Conservation (phyloP, 352 stramenopile genomes). For the Pythium utonaiense region DNA sequence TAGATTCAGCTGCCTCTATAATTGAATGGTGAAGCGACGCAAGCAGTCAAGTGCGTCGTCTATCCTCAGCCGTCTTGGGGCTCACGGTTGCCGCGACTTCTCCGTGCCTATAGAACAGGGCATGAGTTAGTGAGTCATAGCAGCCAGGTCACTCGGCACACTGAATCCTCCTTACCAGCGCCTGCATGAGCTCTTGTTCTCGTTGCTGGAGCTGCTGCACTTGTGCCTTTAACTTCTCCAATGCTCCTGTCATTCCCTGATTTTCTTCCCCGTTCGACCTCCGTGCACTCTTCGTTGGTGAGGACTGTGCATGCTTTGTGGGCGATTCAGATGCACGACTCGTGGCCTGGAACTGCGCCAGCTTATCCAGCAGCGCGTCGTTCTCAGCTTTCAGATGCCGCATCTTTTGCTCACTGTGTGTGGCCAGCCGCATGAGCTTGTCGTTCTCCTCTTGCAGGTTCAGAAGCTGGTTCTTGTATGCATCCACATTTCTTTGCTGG, state of each 20-base stretch:
- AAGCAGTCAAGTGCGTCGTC: too few relatives aligned
- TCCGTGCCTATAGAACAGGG: conserved; percentile 31
- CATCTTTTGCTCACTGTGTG: conserved; percentile 26
- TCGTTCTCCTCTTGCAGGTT: conserved; percentile 69
- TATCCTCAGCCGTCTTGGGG: background rate
- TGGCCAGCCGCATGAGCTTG: conserved; percentile 33
- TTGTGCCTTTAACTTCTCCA: conserved; percentile 46
- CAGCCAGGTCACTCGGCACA: background rate
- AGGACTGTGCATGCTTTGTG: conserved; percentile 21
- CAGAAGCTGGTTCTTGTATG: conserved; percentile 49
- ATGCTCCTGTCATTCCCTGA: background rate
- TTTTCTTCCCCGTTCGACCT: background rate
- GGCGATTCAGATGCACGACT: conserved; percentile 5
- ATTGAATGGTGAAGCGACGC: background rate
- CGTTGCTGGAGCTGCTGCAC: conserved; percentile 67
- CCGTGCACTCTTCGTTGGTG: conserved; percentile 10
- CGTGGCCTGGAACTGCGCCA: conserved; percentile 15
- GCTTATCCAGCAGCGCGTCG: conserved; percentile 30
- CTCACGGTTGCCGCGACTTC: conserved; percentile 51
- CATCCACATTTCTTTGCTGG: conserved; percentile 18
- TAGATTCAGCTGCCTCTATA: background rate
- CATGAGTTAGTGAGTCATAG: background rate
- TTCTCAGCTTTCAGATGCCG: conserved; percentile 48
- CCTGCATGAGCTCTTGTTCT: conserved; percentile 83
- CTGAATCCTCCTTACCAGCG: conserved; percentile 38